Evolutionary conservation across 352 stramenopile species (phyloP).

Genomic region (Nothophytophthora sp.): DNA sequence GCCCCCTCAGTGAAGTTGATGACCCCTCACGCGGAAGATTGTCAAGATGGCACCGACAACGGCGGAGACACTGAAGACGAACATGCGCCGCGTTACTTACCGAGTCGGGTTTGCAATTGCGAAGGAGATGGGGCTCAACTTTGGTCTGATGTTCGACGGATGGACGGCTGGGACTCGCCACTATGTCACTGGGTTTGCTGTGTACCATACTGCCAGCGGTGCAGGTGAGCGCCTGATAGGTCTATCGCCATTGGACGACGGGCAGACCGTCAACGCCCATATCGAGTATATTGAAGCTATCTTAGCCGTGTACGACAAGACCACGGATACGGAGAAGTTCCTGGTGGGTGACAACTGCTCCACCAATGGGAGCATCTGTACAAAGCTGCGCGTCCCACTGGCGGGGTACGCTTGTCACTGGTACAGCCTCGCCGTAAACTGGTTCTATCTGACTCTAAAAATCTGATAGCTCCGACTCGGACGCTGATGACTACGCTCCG

Average conservation of each 20-base stretch:
- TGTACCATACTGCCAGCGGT: conserved; percentile 2
- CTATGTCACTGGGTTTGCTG: conserved; percentile 9
- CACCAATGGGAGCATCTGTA: background rate
- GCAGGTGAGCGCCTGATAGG: conserved; percentile 4
- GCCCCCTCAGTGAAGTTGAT: conserved; percentile 12
- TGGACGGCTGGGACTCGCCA: conserved; percentile 6
- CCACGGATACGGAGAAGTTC: conserved; percentile 1
- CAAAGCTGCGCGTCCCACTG: conserved; percentile 1
- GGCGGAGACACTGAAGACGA: conserved; percentile 7
- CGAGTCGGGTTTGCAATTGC: conserved; percentile 3
- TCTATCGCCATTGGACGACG: conserved; percentile 7
- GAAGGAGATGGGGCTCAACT: conserved; percentile 7
- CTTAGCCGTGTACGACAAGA: background rate
- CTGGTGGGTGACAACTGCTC: conserved; percentile 5
- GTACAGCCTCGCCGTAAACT: background rate
- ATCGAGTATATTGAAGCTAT: conserved; percentile 5
- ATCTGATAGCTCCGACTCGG: conserved; percentile 8
- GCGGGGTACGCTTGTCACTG: no score
- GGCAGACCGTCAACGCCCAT: conserved; percentile 11
- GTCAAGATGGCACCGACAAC: conserved; percentile 7
- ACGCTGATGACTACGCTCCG: conserved; percentile 7
- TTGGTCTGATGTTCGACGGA: conserved; percentile 23
- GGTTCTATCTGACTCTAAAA: conserved; percentile 3
- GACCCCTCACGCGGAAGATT: conserved; percentile 10
- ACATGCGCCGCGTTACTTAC: conserved; percentile 3